These are phyloP conservation scores for Termitomyces sp. DNA, from an alignment of 1,284 basidiomycete genomes.

Conservation along the genomic window DNA sequence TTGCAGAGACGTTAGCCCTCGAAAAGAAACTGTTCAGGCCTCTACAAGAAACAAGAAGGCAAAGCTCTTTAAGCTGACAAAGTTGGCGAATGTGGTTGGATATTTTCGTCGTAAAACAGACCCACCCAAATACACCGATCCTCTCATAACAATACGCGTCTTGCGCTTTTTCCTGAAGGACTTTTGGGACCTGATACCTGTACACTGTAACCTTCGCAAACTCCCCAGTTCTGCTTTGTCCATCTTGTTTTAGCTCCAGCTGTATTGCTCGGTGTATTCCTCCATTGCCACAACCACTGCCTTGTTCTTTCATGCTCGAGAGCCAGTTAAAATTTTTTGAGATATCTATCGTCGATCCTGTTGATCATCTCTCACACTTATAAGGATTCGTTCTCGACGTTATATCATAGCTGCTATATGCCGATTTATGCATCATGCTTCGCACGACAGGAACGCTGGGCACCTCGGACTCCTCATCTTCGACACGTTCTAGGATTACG, in stretches of 20 bases:
- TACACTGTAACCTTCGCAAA: too few relatives aligned
- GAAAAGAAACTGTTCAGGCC: too few relatives aligned
- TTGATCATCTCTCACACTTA: constrained; percentile 36
- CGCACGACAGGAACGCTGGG: constrained; percentile 18
- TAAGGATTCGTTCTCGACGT: constrained; percentile 21
- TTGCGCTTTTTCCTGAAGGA: too few relatives aligned
- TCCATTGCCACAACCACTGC: constrained; percentile 25
- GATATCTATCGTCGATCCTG: constrained; percentile 44
- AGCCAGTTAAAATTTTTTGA: constrained; percentile 43
- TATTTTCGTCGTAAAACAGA: too few relatives aligned
- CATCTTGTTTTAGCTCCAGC: constrained; percentile 20
- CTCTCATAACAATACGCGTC: too few relatives aligned
- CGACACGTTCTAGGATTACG: background rate
- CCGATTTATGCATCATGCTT: constrained; percentile 24
- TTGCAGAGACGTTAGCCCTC: too few relatives aligned
- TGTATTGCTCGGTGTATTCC: constrained; percentile 28
- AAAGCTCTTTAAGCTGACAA: too few relatives aligned
- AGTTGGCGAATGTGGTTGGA: too few relatives aligned
- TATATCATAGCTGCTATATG: constrained; percentile 12
- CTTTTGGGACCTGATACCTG: constrained; percentile 5
- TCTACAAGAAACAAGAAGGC: too few relatives aligned
- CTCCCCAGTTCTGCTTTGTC: background rate
- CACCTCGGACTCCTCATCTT: constrained; percentile 12
- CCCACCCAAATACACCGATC: too few relatives aligned
- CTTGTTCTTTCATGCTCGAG: constrained; percentile 30